Percentiles rank a stretch among this genome's conserved stretches.
These are phyloP conservation scores for Xenoacremonium recifei DNA, from an alignment of 2,329 filamentous ascomycete species.

Conservation along the genomic window DNA sequence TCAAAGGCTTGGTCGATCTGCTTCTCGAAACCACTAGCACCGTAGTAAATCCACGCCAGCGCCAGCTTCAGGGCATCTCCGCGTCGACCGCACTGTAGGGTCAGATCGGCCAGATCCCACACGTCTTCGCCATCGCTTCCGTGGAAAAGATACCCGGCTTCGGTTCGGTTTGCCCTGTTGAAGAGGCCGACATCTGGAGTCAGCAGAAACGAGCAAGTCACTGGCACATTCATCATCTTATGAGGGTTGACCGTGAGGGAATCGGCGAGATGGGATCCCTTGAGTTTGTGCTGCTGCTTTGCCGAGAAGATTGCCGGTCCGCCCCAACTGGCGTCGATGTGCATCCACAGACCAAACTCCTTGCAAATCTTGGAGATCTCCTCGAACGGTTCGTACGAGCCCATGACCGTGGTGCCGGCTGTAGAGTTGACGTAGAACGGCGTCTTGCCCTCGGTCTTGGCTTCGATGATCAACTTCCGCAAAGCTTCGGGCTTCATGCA, in stretches of 20 bases:
- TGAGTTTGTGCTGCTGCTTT: slow-evolving; percentile 62
- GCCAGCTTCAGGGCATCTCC: slow-evolving; percentile 87
- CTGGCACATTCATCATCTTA: slow-evolving; percentile 92
- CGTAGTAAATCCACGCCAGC: slow-evolving; percentile 87
- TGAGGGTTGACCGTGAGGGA: slow-evolving; percentile 89
- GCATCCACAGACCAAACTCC: slow-evolving; percentile 78
- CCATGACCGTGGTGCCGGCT: slow-evolving; percentile 89
- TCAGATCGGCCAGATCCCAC: slow-evolving; percentile 90
- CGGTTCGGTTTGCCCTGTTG: slow-evolving; percentile 79
- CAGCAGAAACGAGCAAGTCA: slow-evolving; percentile 89
- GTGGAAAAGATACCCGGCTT: slow-evolving; percentile 85
- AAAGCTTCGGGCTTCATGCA: slow-evolving; percentile 69
- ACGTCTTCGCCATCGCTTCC: slow-evolving; percentile 55
- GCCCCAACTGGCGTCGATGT: slow-evolving; percentile 92
- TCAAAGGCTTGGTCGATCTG: slow-evolving; percentile 73
- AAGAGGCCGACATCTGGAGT: slow-evolving; percentile 74
- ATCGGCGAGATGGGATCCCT: slow-evolving; percentile 72
- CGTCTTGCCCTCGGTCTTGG: slow-evolving; percentile 67
- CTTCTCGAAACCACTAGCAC: slow-evolving; percentile 66
- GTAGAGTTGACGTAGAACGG: slow-evolving; percentile 96
- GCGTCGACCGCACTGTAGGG: slow-evolving; percentile 86
- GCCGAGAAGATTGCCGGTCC: slow-evolving; percentile 76
- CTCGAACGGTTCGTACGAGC: slow-evolving; percentile 79
- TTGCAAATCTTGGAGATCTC: slow-evolving; percentile 70
- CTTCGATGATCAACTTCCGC: slow-evolving; percentile 58